Conservation (phyloP, 1,284 basidiomycete genomes). For the Moesziomyces globuligerus region DNA sequence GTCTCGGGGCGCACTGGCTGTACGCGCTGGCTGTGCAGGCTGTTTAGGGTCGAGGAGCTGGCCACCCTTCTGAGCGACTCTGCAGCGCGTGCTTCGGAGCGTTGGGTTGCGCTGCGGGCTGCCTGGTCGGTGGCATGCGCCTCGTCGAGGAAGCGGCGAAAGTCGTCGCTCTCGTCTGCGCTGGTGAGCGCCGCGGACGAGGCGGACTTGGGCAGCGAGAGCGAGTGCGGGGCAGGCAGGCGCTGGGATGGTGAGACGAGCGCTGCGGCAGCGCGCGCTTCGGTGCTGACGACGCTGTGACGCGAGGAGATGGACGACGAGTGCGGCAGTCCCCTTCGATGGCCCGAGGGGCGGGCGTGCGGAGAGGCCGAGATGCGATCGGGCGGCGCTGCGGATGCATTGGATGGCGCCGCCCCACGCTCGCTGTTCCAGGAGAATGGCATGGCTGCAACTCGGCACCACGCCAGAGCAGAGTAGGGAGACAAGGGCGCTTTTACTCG, state of each 20-base stretch:
- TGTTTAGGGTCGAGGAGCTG: slow-evolving; percentile 32
- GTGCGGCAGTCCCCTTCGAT: slow-evolving; percentile 20
- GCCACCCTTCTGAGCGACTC: slow-evolving; percentile 35
- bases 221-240: slow-evolving; percentile 7
- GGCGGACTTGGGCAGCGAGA: slow-evolving; percentile 25
- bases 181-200: slow-evolving; percentile 26
- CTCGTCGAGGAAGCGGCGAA: slow-evolving; percentile 26
- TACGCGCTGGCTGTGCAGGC: slow-evolving; percentile 10
- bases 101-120: background rate
- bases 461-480: too few species aligned
- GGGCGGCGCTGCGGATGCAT: slow-evolving; percentile 24
- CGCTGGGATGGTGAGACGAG: slow-evolving; percentile 3
- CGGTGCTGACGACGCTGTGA: slow-evolving; percentile 18
- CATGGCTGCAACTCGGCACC: slow-evolving; percentile 4
- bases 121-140: slow-evolving; percentile 23
- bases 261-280: slow-evolving; percentile 15
- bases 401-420: slow-evolving; percentile 11
- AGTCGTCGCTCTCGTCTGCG: slow-evolving; percentile 35
- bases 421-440: slow-evolving; percentile 25
- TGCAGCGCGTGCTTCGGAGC: slow-evolving; percentile 10
- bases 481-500: too few species aligned
- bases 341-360: slow-evolving; percentile 7
- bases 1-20: background rate
- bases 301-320: slow-evolving; percentile 29
- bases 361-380: slow-evolving; percentile 32